Evolutionary conservation across 305 asterid genomes (phyloP).

Genomic region (Fraxinus platypoda): DNA sequence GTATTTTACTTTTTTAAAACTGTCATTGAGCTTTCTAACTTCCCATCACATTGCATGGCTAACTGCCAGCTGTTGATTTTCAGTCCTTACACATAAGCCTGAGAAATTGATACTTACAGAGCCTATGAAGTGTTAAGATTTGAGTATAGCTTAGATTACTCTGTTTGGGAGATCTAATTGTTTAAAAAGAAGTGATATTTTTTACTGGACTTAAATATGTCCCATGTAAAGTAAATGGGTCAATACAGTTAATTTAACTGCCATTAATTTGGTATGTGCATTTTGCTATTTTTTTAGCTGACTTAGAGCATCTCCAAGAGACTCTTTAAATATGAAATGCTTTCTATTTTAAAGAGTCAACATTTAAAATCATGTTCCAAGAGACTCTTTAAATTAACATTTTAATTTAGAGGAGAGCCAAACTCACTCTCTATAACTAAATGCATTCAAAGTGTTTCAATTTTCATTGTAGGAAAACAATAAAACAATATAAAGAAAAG

Average conservation of each 20-base stretch:
- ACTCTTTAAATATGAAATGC: too few species aligned
- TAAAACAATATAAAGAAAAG: too few species aligned
- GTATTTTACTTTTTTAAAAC: background rate
- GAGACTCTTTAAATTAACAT: too few species aligned
- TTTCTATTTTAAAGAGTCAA: too few species aligned
- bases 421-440: too few species aligned
- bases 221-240: background rate
- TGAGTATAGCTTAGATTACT: background rate
- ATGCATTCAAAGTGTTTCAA: too few species aligned
- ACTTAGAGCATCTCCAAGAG: background rate
- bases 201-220: background rate
- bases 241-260: background rate
- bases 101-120: background rate
- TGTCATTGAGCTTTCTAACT: background rate
- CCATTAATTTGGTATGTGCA: background rate
- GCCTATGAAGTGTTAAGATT: background rate
- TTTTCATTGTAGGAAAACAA: too few species aligned
- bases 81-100: background rate
- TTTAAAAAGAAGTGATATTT: background rate
- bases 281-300: background rate
- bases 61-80: background rate
- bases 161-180: background rate
- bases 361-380: too few species aligned
- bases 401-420: too few species aligned
- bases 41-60: background rate